Percentiles rank a stretch among this genome's conserved stretches.
Conservation (phyloP, 495 filamentous ascomycete species). For the Penicillium chermesinum region DNA sequence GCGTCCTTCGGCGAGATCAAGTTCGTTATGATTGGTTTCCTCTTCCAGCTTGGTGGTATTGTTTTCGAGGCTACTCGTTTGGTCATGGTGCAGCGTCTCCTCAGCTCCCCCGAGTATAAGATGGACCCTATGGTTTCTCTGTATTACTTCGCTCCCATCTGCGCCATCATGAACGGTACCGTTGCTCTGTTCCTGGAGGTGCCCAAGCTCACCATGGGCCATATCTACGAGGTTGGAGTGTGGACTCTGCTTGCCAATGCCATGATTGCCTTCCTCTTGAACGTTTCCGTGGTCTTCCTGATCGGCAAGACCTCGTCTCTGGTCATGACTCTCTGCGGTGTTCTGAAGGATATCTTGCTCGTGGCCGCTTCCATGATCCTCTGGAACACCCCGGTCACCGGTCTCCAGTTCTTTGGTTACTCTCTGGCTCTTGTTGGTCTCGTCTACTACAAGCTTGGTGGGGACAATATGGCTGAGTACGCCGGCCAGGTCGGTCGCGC, state of each 20-base stretch:
- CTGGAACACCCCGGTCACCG: conserved; percentile 76
- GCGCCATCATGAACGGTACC: conserved; percentile 79
- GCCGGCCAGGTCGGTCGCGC: conserved; percentile 58
- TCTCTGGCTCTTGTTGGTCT: conserved; percentile 83
- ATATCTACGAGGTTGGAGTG: conserved; percentile 71
- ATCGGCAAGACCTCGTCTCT: conserved; percentile 97
- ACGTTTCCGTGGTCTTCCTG: conserved; percentile 91
- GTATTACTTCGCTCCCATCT: conserved; percentile 94
- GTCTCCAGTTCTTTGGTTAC: conserved; percentile 92
- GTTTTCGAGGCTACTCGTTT: conserved; percentile 86
- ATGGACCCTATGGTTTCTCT: conserved; percentile 96
- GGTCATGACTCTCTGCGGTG: conserved; percentile 94
- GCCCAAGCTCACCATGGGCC: conserved; percentile 61
- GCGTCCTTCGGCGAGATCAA: conserved; percentile 90
- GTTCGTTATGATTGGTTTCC: conserved; percentile 80
- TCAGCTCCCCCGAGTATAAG: conserved; percentile 89
- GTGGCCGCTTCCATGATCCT: conserved; percentile 85
- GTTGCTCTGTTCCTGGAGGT: conserved; percentile 77
- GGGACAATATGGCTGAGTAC: conserved; percentile 76
- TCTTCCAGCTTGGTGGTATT: conserved; percentile 81
- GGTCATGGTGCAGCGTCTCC: conserved; percentile 83
- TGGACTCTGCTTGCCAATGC: conserved; percentile 75
- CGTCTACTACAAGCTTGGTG: conserved; percentile 95
- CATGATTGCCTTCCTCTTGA: conserved; percentile 76
- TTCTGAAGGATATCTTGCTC: conserved; percentile 96